phyloP scores from a whole-genome alignment of 495 filamentous ascomycete species.

The Podospora fimiseda region DNA sequence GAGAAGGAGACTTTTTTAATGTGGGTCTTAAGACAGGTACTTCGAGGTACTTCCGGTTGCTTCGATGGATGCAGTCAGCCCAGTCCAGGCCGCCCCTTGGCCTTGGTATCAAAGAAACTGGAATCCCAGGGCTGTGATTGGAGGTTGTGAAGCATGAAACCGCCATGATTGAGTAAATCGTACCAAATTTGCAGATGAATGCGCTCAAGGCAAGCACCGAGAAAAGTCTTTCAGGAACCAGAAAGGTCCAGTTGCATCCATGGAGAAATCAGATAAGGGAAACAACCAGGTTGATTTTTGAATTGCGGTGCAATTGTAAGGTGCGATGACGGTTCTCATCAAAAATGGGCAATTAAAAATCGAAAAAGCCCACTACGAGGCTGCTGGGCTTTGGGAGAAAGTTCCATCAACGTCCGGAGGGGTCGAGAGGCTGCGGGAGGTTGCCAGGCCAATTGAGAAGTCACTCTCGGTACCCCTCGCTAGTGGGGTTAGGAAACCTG shows the following conservation, averaged over 20 bases:
- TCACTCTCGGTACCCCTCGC: slow-evolving; percentile 22
- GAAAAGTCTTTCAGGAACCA: not conserved
- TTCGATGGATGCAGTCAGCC: not conserved
- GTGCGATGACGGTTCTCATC: too few relatives aligned
- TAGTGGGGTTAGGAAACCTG: slow-evolving; percentile 31
- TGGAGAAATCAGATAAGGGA: not conserved
- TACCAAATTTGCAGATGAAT: not conserved
- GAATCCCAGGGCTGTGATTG: too few relatives aligned
- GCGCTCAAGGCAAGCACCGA: not conserved
- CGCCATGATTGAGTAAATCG: too few relatives aligned
- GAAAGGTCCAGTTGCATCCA: not conserved
- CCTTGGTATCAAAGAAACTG: not conserved
- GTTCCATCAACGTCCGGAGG: slow-evolving; percentile 22
- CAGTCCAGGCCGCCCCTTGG: not conserved
- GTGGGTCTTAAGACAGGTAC: slow-evolving; percentile 20
- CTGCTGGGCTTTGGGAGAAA: slow-evolving; percentile 16
- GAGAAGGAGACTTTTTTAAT: not conserved
- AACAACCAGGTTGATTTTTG: not conserved
- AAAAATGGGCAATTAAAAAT: not conserved
- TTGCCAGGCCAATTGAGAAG: slow-evolving; percentile 27
- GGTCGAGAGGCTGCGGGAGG: slow-evolving; percentile 15
- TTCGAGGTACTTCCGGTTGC: slow-evolving; percentile 12
- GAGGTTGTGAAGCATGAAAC: not conserved
- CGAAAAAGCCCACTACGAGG: slow-evolving; percentile 2
- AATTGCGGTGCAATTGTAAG: too few relatives aligned